Conservation (phyloP, 1,284 basidiomycete species). For the Cronartium quercuum region DNA sequence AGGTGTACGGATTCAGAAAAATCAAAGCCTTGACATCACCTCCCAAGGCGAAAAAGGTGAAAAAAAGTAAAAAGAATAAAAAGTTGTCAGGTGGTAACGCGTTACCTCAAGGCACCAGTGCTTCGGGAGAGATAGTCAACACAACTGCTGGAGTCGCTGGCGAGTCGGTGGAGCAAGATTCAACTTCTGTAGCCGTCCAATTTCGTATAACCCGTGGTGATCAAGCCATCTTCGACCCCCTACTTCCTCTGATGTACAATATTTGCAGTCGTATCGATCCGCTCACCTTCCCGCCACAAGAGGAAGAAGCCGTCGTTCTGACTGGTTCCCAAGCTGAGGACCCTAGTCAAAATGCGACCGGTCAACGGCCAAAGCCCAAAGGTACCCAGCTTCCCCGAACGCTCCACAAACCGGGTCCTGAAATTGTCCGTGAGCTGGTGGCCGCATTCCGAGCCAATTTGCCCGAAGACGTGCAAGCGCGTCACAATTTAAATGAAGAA, state of each 20-base stretch:
- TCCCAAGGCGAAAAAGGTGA: not conserved
- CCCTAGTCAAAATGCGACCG: not conserved
- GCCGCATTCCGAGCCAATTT: conserved; percentile 4
- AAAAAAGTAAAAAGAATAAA: not conserved
- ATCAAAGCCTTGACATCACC: conserved; percentile 3
- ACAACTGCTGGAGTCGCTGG: not conserved
- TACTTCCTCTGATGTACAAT: conserved; percentile 26
- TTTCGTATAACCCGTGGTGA: not conserved
- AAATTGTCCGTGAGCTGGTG: conserved; percentile 18
- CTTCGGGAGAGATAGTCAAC: not conserved
- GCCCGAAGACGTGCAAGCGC: conserved; percentile 5
- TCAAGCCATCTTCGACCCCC: conserved; percentile 4
- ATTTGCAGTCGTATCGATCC: conserved; percentile 31
- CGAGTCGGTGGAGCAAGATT: not conserved
- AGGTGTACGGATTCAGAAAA: conserved; percentile 33
- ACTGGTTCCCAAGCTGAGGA: not conserved
- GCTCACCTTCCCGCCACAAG: conserved; percentile 10
- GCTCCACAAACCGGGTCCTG: conserved; percentile 13
- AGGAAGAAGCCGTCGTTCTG: not conserved
- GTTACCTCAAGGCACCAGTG: not conserved
- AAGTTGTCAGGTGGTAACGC: not conserved
- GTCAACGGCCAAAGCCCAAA: not conserved
- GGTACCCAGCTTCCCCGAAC: not conserved
- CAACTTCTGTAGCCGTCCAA: not conserved
- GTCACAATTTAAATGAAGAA: conserved; percentile 34